Evolutionary conservation across 2,329 filamentous ascomycete genomes (phyloP).

Genomic region (Fusarium annulatum): DNA sequence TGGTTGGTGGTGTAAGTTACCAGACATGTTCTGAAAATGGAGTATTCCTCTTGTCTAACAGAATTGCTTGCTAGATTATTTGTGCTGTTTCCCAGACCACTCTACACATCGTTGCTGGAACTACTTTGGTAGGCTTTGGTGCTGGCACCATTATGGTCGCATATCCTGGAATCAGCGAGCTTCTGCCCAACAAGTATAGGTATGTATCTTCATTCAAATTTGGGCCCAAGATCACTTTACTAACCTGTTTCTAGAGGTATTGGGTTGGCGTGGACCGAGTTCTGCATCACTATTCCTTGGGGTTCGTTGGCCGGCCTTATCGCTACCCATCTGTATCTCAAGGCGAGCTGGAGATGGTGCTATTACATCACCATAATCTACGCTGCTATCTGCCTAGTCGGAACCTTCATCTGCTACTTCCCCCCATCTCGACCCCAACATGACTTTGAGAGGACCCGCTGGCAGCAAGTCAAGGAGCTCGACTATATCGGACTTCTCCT

Average conservation of each 20-base stretch:
- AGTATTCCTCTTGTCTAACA: background rate
- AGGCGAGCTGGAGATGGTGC: slow-evolving; percentile 13
- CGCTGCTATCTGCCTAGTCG: background rate
- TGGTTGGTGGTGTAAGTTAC: background rate
- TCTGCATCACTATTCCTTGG: slow-evolving; percentile 13
- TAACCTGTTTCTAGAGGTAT: background rate
- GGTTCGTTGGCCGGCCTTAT: background rate
- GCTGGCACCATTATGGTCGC: slow-evolving; percentile 12
- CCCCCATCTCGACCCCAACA: slow-evolving; percentile 9
- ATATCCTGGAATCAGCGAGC: slow-evolving; percentile 8
- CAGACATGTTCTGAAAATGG: accelerated
- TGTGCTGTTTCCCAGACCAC: slow-evolving; percentile 4
- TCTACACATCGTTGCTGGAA: slow-evolving; percentile 1
- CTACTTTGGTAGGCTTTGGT: slow-evolving; percentile 10
- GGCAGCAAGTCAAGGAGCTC: slow-evolving; percentile 15
- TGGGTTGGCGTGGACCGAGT: slow-evolving; percentile 10
- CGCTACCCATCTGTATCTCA: slow-evolving; percentile 9
- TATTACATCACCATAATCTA: slow-evolving; percentile 19
- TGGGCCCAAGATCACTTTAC: accelerated
- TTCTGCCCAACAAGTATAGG: slow-evolving; percentile 14
- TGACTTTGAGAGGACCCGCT: slow-evolving; percentile 16
- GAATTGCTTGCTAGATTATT: background rate
- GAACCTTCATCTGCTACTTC: slow-evolving; percentile 16
- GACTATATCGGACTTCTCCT: slow-evolving; percentile 15
- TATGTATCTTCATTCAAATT: background rate